A percentile compares a stretch with the other conserved stretches of the same genome.
Evolutionary conservation across 1,284 basidiomycete genomes (phyloP).

Genomic region (Anthracocystis setariae): DNA sequence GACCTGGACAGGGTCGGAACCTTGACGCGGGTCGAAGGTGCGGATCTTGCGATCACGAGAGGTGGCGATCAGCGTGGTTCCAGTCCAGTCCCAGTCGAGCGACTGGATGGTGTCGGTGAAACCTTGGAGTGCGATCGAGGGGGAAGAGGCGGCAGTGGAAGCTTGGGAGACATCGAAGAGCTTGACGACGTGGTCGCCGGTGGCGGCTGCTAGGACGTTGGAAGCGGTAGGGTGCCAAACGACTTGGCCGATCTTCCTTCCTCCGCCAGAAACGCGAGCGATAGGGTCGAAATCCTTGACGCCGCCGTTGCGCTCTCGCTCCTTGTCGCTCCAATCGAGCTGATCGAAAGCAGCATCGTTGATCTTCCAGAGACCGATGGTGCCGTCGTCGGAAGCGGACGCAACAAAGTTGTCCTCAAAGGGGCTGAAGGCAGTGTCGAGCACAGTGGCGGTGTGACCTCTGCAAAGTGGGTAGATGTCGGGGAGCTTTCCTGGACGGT

Average conservation of each 20-base stretch:
- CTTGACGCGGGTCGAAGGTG: conserved; percentile 85
- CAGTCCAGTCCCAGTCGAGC: conserved; percentile 83
- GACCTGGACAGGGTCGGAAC: conserved; percentile 80
- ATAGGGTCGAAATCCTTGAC: conserved; percentile 84
- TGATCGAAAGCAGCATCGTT: conserved; percentile 76
- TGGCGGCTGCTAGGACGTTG: conserved; percentile 85
- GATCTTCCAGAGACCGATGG: conserved; percentile 85
- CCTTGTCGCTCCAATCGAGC: conserved; percentile 61
- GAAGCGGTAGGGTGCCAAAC: conserved; percentile 91
- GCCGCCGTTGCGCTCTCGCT: conserved; percentile 54
- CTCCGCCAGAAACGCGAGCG: conserved; percentile 69
- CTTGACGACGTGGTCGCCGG: conserved; percentile 87
- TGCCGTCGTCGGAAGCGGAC: conserved; percentile 91
- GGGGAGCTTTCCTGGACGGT: conserved; percentile 75
- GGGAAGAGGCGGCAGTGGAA: conserved; percentile 63
- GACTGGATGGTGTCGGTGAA: conserved; percentile 90
- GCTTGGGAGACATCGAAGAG: conserved; percentile 79
- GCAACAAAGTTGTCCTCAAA: conserved; percentile 91
- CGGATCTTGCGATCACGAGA: conserved; percentile 92
- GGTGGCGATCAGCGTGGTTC: conserved; percentile 75
- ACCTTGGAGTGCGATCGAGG: conserved; percentile 74
- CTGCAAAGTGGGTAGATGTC: conserved; percentile 92
- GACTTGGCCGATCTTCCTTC: conserved; percentile 89
- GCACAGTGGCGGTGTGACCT: conserved; percentile 81
- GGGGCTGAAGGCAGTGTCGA: conserved; percentile 96